These are phyloP conservation scores for barrel medic (Medicago truncatula) DNA, from an alignment of 306 rosid genomes.

Conservation along the genomic window DNA sequence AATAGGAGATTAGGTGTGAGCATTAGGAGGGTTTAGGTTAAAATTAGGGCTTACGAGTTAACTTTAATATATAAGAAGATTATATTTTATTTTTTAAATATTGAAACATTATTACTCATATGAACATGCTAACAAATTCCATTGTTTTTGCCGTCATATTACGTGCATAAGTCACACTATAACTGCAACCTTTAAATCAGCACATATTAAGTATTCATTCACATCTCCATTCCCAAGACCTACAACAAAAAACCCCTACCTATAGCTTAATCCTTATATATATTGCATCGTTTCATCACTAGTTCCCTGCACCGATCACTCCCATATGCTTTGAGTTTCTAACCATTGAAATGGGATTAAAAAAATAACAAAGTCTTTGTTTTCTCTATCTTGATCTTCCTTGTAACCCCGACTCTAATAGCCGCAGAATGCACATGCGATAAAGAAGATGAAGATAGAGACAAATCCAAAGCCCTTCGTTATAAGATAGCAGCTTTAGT, in stretches of 20 bases:
- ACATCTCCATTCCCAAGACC: too few relatives aligned
- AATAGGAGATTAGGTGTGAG: too few relatives aligned
- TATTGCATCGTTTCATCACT: not conserved
- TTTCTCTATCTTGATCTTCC: not conserved
- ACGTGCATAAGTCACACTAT: not conserved
- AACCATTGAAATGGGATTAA: not conserved
- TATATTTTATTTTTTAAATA: too few relatives aligned
- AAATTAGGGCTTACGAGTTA: too few relatives aligned
- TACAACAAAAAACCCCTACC: not conserved
- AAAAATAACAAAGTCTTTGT: not conserved
- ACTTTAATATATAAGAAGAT: too few relatives aligned
- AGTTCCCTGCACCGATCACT: not conserved
- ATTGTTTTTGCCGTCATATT: too few relatives aligned
- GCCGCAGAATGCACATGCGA: not conserved
- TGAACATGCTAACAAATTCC: not conserved
- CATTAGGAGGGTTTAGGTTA: too few relatives aligned
- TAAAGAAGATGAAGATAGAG: not conserved
- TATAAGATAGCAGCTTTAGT: not conserved
- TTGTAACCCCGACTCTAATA: not conserved
- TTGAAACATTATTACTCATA: not conserved
- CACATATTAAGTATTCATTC: too few relatives aligned
- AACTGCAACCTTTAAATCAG: too few relatives aligned
- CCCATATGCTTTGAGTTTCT: not conserved
- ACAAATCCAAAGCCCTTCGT: not conserved
- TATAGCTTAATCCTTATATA: not conserved